These are phyloP conservation scores for Myriangium duriaei DNA, from an alignment of 2,329 filamentous ascomycete species.

Conservation along the genomic window DNA sequence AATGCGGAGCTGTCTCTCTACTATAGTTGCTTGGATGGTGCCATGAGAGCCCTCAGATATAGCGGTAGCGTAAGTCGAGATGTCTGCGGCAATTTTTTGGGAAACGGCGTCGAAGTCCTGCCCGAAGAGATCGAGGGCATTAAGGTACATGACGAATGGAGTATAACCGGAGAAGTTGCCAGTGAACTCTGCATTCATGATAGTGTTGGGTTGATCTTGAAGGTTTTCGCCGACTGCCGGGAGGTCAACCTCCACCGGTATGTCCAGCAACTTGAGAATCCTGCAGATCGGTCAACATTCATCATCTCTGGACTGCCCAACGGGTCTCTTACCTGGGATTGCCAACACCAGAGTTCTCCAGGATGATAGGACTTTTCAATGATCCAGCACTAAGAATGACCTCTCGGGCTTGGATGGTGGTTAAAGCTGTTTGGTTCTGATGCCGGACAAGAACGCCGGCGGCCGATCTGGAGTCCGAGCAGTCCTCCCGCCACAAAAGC, in stretches of 20 bases:
- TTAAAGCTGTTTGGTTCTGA: slow-evolving; percentile 7
- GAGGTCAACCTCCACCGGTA: slow-evolving; percentile 20
- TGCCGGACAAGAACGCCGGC: slow-evolving; percentile 5
- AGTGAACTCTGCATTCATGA: not conserved
- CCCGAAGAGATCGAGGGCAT: slow-evolving; percentile 24
- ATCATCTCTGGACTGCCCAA: too few species aligned
- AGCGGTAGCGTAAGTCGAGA: slow-evolving; percentile 18
- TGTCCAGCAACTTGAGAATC: slow-evolving; percentile 18
- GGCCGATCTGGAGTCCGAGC: not conserved
- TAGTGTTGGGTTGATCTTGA: slow-evolving; percentile 16
- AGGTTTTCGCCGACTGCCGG: slow-evolving; percentile 24
- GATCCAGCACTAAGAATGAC: slow-evolving; percentile 26
- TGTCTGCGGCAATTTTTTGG: slow-evolving; percentile 15
- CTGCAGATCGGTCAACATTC: too few species aligned
- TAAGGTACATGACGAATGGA: slow-evolving; percentile 22
- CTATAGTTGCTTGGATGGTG: slow-evolving; percentile 17
- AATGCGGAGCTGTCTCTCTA: slow-evolving; percentile 31
- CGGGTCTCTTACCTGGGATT: slow-evolving; percentile 15
- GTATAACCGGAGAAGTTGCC: slow-evolving; percentile 22
- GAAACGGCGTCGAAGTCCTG: slow-evolving; percentile 14
- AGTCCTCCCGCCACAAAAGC: slow-evolving; percentile 24
- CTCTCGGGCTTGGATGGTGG: too few species aligned
- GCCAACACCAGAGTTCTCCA: slow-evolving; percentile 27
- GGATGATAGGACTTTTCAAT: slow-evolving; percentile 22
- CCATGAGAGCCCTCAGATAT: slow-evolving; percentile 18